Evolutionary conservation across 345 rosid genomes (phyloP).

Genomic region (Orychophragmus violaceus): DNA sequence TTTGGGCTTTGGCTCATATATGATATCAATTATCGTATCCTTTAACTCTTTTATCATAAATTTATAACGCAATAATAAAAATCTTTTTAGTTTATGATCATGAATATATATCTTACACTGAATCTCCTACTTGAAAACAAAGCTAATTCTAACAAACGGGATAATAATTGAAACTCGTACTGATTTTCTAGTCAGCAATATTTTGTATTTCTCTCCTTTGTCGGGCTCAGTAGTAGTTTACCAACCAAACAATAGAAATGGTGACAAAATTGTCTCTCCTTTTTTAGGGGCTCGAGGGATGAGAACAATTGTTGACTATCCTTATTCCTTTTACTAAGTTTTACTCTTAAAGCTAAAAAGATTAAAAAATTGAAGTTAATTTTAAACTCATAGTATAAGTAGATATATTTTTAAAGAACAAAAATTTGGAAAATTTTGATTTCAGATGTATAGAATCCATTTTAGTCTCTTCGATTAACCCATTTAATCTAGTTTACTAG

Average conservation of each 20-base stretch:
- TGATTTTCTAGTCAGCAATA: neutral
- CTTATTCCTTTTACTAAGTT: neutral
- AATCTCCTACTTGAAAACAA: constrained; percentile 1
- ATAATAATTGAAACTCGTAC: neutral
- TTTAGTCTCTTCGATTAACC: neutral
- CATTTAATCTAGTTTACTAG: neutral
- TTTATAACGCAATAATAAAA: constrained; percentile 1
- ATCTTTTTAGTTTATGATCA: neutral
- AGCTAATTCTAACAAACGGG: neutral
- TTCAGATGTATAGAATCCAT: neutral
- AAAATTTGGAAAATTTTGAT: neutral
- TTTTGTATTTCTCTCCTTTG: neutral
- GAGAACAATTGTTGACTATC: neutral
- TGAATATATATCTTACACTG: neutral
- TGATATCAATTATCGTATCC: neutral
- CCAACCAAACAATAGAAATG: neutral
- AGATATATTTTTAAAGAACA: neutral
- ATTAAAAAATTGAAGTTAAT: neutral
- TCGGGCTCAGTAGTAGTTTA: constrained; percentile 1
- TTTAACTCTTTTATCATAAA: neutral
- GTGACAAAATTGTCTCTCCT: neutral
- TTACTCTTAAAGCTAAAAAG: neutral
- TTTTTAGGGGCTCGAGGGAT: constrained; percentile 16
- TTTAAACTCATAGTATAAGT: neutral
- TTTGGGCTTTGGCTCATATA: constrained; percentile 5